Evolutionary conservation across 2,329 filamentous ascomycete species (phyloP).

Genomic region (Peltaster fructicola): DNA sequence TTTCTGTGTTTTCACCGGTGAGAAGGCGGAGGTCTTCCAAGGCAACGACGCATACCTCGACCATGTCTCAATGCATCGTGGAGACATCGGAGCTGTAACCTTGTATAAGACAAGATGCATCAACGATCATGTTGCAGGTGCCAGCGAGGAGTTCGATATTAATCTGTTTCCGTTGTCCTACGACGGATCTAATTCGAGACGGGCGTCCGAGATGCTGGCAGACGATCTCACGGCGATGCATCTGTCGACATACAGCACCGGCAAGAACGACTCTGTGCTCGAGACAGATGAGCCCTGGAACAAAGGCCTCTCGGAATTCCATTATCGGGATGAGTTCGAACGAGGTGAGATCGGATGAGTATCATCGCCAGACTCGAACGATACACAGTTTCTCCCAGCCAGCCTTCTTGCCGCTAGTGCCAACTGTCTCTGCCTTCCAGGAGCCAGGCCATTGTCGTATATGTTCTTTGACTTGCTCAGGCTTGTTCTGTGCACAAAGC

Average conservation of each 20-base stretch:
- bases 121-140: constrained; percentile 21
- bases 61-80: constrained; percentile 25
- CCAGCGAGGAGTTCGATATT: constrained; percentile 30
- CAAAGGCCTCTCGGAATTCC: constrained; percentile 16
- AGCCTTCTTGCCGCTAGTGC: constrained; percentile 66
- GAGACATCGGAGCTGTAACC: constrained; percentile 19
- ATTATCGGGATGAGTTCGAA: constrained; percentile 13
- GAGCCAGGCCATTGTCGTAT: constrained; percentile 39
- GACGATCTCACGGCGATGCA: constrained; percentile 9
- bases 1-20: constrained; percentile 27
- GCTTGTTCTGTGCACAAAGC: constrained; percentile 79
- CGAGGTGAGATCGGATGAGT: constrained; percentile 11
- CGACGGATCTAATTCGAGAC: constrained; percentile 2
- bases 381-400: constrained; percentile 93
- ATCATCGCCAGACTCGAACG: constrained; percentile 73
- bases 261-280: constrained; percentile 12
- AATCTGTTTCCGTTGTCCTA: constrained; percentile 22
- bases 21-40: constrained; percentile 21
- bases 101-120: constrained; percentile 27
- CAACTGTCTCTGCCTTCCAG: constrained; percentile 66
- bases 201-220: constrained; percentile 7
- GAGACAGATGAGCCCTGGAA: constrained; percentile 17
- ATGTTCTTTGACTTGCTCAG: constrained; percentile 49
- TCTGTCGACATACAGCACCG: constrained; percentile 5
- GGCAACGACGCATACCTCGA: constrained; percentile 26